These are phyloP conservation scores for Ustilago cynodontis DNA, from an alignment of 1,284 basidiomycete genomes.

Conservation along the genomic window DNA sequence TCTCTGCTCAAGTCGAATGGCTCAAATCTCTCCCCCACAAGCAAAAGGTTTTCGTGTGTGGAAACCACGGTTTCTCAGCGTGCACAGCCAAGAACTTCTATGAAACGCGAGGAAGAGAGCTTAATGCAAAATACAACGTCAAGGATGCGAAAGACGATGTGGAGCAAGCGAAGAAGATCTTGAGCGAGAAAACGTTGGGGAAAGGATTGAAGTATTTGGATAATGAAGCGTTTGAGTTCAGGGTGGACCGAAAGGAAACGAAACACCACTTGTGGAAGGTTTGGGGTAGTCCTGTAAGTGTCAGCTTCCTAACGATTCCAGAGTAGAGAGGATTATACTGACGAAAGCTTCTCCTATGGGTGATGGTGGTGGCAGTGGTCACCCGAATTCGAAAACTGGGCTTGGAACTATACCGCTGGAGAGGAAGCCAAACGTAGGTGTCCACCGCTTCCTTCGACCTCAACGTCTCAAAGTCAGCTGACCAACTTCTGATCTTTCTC, in stretches of 20 bases:
- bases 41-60: slow-evolving; percentile 41
- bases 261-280: slow-evolving; percentile 37
- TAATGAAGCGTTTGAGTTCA: slow-evolving; percentile 23
- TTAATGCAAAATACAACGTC: slow-evolving; percentile 30
- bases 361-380: slow-evolving; percentile 28
- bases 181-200: slow-evolving; percentile 1
- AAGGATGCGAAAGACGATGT: slow-evolving; percentile 21
- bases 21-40: slow-evolving; percentile 39
- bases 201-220: slow-evolving; percentile 30
- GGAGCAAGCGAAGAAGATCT: background rate
- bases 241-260: slow-evolving; percentile 19
- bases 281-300: slow-evolving; percentile 42
- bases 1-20: slow-evolving; percentile 41
- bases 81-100: slow-evolving; percentile 25
- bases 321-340: background rate
- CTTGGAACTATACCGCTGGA: slow-evolving; percentile 51
- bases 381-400: slow-evolving; percentile 49
- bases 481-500: background rate
- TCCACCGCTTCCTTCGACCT: background rate
- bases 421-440: slow-evolving; percentile 9
- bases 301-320: background rate
- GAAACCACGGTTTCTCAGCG: slow-evolving; percentile 54
- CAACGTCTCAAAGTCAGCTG: background rate
- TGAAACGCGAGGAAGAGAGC: slow-evolving; percentile 23
- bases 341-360: background rate